These are phyloP conservation scores for Dimargaris xerosporica DNA, from an alignment of 192 early-diverging fungal species.

Conservation along the genomic window DNA sequence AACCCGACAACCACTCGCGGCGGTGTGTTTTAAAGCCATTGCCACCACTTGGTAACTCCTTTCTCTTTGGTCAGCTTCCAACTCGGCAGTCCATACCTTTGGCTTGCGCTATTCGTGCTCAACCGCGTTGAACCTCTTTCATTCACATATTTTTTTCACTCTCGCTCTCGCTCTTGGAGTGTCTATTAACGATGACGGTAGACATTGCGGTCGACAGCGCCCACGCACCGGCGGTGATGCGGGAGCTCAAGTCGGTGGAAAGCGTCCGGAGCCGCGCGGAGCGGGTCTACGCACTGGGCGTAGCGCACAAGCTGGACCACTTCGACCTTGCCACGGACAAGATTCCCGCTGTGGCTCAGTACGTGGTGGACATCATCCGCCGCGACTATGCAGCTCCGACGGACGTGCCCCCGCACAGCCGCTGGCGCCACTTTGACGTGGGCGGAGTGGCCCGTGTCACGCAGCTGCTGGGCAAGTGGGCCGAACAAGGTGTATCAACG, in stretches of 20 bases:
- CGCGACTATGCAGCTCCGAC: constrained; percentile 49
- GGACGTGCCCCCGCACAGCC: constrained; percentile 72
- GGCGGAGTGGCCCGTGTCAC: constrained; percentile 28
- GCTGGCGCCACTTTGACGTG: constrained; percentile 73
- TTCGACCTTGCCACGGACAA: constrained; percentile 55
- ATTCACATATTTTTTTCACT: too few species aligned
- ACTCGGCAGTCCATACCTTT: too few species aligned
- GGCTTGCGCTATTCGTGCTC: too few species aligned
- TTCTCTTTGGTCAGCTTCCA: too few species aligned
- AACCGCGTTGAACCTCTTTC: too few species aligned
- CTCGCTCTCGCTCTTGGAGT: too few species aligned
- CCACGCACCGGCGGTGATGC: not conserved
- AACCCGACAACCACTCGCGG: too few species aligned
- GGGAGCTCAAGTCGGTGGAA: constrained; percentile 44
- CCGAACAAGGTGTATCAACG: constrained; percentile 14
- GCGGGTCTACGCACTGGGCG: constrained; percentile 39
- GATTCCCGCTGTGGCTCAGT: constrained; percentile 47
- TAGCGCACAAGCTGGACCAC: constrained; percentile 39
- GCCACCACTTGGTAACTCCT: too few species aligned
- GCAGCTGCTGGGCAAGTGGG: constrained; percentile 27
- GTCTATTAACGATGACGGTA: not conserved
- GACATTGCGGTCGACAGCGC: constrained; percentile 3
- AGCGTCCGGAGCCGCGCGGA: constrained; percentile 61
- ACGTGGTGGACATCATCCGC: constrained; percentile 45
- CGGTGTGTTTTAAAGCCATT: too few species aligned